Base-by-base conservation (phyloP, 2,329 filamentous ascomycete species). In the Trichoderma afroharzianum region DNA sequence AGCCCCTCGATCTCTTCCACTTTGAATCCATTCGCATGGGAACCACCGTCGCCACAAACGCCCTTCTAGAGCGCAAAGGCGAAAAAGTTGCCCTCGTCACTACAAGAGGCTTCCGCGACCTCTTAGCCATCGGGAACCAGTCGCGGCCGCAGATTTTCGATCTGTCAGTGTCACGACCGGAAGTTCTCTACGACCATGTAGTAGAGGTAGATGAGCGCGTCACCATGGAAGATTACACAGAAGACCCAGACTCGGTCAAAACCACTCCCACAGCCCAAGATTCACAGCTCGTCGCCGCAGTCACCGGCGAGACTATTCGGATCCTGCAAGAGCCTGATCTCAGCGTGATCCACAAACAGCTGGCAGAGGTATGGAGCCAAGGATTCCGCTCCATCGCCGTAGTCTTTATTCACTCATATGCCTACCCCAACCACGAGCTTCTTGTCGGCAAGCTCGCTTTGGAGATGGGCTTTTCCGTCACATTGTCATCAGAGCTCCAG, bases 31-130 rank as follows among this genome's bases (percentile, higher is more conserved):
- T 93, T 76, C 88, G 92, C 26, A 93, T 93, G 91, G 92, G 92
- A n/a, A 94, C 92, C 0, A 94, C 92, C 0, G 92, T 94, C 2
- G 92, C 92, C 1, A 94, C 92, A 0, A 94, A 94, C 79, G 92
- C 92, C 1, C 81, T 94, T n/a, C 82, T 94, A 1, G 92, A 94
- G 77, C 83, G 91, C 53, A 93, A 93, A 78, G 92, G 92, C 28
- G 91, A 93, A 75, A 86, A 86, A 50, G 90, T 92, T 74, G 92
- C 91, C 0, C 85, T 94, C 76, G 84, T 94, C 2, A 90, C 91
- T 0, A 93, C 91, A 2, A 90, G 88, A 70, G 92, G 92, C 0
- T 93, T 94, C 82, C 88, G 89, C 73, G 91, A 94, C 76, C 90
- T 90, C 74, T 82, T 93, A 5, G 85, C 87, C 32, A 94, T 94